Conservation (phyloP, 179 eudicot genomes). For the Silene coronaria region DNA sequence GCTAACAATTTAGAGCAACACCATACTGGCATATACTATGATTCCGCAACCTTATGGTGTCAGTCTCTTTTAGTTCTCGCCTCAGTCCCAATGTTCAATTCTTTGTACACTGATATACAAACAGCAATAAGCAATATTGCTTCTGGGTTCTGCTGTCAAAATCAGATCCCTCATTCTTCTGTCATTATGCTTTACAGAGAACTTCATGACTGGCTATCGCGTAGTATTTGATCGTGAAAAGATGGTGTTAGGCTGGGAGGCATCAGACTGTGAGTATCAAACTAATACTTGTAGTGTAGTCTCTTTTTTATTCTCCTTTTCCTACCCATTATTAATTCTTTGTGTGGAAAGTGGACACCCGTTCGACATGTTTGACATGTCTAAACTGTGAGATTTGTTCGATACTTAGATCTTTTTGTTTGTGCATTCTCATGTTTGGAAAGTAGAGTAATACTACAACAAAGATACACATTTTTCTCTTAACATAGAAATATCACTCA, state of each 20-base stretch:
- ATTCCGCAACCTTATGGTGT: not conserved
- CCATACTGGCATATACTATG: not conserved
- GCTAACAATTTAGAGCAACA: not conserved
- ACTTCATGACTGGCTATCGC: constrained; percentile 90
- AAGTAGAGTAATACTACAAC: not conserved
- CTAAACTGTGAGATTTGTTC: not conserved
- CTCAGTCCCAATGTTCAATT: not conserved
- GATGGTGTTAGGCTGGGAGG: constrained; percentile 77
- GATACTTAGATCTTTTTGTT: not conserved
- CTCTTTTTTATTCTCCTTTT: not conserved
- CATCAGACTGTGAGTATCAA: constrained; percentile 58
- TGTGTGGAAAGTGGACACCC: not conserved
- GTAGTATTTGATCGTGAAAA: constrained; percentile 79
- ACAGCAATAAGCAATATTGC: not conserved
- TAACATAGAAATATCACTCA: too few relatives aligned
- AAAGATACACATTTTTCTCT: not conserved
- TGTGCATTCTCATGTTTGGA: not conserved
- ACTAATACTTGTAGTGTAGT: not conserved
- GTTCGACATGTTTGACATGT: too few relatives aligned
- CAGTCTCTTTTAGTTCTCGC: not conserved
- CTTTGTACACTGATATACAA: not conserved
- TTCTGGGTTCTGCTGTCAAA: not conserved
- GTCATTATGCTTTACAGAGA: constrained; percentile 44
- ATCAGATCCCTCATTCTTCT: constrained; percentile 6
- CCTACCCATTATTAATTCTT: not conserved